phyloP scores from a whole-genome alignment of 805 yeast genomes.

The Wickerhamiella occidentalis region DNA sequence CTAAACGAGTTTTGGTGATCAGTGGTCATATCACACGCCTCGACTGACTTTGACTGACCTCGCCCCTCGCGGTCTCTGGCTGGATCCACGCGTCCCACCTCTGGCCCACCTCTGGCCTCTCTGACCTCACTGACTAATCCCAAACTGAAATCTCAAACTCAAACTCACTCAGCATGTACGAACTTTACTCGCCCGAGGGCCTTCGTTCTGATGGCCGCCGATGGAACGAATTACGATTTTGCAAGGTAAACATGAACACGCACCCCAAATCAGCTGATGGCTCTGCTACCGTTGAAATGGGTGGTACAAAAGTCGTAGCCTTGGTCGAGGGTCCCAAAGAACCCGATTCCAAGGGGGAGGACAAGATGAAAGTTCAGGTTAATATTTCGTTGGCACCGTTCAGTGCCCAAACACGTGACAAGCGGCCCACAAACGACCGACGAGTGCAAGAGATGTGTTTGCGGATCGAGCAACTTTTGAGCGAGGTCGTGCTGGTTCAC shows the following conservation, averaged over 20 bases:
- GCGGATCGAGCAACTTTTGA: slow-evolving; percentile 27
- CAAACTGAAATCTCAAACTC: too few relatives aligned
- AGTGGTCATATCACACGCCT: too few relatives aligned
- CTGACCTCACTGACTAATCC: slow-evolving; percentile 12
- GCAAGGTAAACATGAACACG: slow-evolving; percentile 71
- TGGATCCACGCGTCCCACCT: too few relatives aligned
- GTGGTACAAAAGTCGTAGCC: slow-evolving; percentile 79
- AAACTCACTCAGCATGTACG: slow-evolving; percentile 28
- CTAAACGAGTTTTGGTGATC: too few relatives aligned
- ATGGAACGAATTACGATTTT: slow-evolving; percentile 82
- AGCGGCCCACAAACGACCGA: slow-evolving; percentile 49
- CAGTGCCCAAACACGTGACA: slow-evolving; percentile 63
- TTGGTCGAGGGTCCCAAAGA: slow-evolving; percentile 85
- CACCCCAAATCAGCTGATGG: slow-evolving; percentile 80
- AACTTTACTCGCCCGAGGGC: slow-evolving; percentile 92
- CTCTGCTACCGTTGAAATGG: slow-evolving; percentile 83
- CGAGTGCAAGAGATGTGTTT: slow-evolving; percentile 28
- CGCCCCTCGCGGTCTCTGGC: too few relatives aligned
- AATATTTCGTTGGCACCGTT: slow-evolving; percentile 67
- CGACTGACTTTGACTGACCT: too few relatives aligned
- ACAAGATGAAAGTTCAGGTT: slow-evolving; percentile 49
- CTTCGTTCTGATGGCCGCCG: slow-evolving; percentile 83
- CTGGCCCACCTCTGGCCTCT: too few relatives aligned
- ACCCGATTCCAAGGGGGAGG: slow-evolving; percentile 43
- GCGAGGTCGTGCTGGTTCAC: slow-evolving; percentile 53